Evolutionary conservation across 2,329 filamentous ascomycete genomes (phyloP), one percentile per base, ranked within the genome.

Genomic region (Ophiostoma perfectum): DNA sequence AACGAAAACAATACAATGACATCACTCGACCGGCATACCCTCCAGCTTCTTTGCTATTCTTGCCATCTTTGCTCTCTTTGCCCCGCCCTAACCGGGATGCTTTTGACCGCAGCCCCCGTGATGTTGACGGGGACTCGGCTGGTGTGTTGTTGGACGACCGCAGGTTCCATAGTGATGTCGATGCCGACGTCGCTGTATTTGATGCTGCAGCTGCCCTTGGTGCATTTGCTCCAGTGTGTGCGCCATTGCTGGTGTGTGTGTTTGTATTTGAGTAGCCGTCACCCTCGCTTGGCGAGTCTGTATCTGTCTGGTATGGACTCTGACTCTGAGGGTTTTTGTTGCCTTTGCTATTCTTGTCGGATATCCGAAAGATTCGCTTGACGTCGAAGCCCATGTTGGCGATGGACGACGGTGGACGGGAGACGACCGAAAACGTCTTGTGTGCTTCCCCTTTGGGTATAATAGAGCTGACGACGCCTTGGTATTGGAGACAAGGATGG

Each of bases 321-420:
- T 47, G 63, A 14, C 9, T 45, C 14, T 27, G 41, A 11, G 63
- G 36, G 18, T 16, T 64, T 45, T 64, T 64, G 8, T 63, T 68
- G 42, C 27, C 44, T 39, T 64, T 68, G 47, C 64, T 60, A 4
- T 66, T 58, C 42, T 70, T 67, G 64, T 68, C 67, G 18, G 69
- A 47, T 14, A 68, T 68, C 47, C 71, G 70, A 6, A 73, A 69
- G 14, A 73, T 68, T 38, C 39, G 65, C 27, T 67, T 71, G 14
- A 72, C 66, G 64, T 73, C 41, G 39, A 73, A 71, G 6, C 63
- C 71, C 72, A 73, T 73, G 11, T 16, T 42, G 45, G n/a, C 14
- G 49, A 41, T 7, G 12, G 8, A 5, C 9, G 11, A 3, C 7
- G 63, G 58, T 18, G 5, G 14, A 49, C 38, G 16, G 7, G 58